A percentile compares a stretch with the other conserved stretches of the same genome.
Evolutionary conservation across 2,329 filamentous ascomycete genomes (phyloP).

Genomic region (Verticillium nonalfalfae): DNA sequence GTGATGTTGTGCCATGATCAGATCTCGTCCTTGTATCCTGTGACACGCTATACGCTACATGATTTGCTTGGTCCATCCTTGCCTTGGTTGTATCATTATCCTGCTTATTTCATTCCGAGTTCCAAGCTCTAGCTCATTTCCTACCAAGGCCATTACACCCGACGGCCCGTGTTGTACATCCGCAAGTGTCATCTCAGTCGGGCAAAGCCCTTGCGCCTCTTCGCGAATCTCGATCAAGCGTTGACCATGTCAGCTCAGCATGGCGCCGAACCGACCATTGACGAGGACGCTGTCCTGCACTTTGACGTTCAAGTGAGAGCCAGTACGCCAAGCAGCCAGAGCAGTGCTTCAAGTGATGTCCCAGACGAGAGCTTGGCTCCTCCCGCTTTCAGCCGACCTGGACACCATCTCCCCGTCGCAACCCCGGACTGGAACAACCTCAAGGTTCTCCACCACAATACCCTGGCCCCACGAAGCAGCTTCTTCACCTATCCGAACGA

Average conservation of each 20-base stretch:
- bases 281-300: not conserved
- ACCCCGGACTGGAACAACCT: constrained; percentile 56
- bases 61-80: not conserved
- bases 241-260: not conserved
- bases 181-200: not conserved
- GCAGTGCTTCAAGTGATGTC: constrained; percentile 6
- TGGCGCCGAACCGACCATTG: not conserved
- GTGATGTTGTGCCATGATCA: not conserved
- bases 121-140: not conserved
- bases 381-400: not conserved
- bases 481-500: constrained; percentile 46
- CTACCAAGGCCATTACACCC: not conserved
- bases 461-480: constrained; percentile 45
- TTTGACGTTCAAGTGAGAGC: not conserved
- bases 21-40: not conserved
- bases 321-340: not conserved
- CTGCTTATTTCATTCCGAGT: not conserved
- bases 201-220: no score
- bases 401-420: not conserved
- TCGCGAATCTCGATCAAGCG: no score
- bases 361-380: not conserved
- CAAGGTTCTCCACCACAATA: constrained; percentile 48
- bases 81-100: not conserved
- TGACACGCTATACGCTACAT: not conserved
- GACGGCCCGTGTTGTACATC: not conserved